Percentiles rank a stretch among this genome's conserved stretches.
These are phyloP conservation scores for Colletotrichum kahawae DNA, from an alignment of 2,329 filamentous ascomycete species.

Conservation along the genomic window DNA sequence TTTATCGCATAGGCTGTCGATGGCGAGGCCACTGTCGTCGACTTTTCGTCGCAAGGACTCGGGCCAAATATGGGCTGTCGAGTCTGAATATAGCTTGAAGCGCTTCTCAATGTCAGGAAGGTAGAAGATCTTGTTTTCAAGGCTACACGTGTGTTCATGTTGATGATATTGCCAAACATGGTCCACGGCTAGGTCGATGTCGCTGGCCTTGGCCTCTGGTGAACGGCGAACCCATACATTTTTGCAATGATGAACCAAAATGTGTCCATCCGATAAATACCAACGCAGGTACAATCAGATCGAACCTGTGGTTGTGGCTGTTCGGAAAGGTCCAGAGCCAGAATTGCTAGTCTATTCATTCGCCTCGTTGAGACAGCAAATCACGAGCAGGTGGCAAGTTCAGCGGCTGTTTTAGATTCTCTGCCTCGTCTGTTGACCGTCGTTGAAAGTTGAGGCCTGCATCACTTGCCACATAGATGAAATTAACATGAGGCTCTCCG, in stretches of 20 bases:
- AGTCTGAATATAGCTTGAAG: not conserved
- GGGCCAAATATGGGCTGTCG: not conserved
- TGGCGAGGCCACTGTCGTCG: not conserved
- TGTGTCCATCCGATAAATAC: not conserved
- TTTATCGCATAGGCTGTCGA: not conserved
- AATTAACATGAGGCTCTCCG: not conserved
- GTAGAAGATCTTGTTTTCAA: no score
- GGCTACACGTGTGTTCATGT: no score
- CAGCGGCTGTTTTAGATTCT: not conserved
- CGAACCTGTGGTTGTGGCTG: not conserved
- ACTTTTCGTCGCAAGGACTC: not conserved
- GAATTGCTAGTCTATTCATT: not conserved
- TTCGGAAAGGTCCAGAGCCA: not conserved
- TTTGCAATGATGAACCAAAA: not conserved
- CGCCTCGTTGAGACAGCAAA: not conserved
- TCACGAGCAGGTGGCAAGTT: not conserved
- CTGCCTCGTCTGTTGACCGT: not conserved
- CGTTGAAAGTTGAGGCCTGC: not conserved
- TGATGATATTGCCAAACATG: no score
- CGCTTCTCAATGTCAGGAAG: no score
- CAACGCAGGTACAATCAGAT: not conserved
- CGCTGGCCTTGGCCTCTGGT: not conserved
- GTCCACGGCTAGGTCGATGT: no score
- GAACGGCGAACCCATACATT: not conserved
- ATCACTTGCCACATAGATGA: not conserved